Percentiles rank a stretch among this genome's conserved stretches.
Conservation (phyloP, 352 stramenopile species). For the Globisporangium barbulae region DNA sequence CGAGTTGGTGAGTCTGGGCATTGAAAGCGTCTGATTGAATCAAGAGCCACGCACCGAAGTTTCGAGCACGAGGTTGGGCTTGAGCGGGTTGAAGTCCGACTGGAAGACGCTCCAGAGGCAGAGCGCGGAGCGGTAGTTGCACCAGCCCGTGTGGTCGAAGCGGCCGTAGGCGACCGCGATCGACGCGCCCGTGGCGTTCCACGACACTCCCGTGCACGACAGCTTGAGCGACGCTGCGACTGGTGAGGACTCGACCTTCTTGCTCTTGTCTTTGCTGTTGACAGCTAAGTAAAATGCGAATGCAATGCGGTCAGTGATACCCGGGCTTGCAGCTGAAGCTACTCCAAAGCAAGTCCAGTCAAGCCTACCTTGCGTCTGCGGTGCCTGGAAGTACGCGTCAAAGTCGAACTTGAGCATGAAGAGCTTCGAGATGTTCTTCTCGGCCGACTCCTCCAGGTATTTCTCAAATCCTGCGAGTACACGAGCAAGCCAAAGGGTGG, state of each 20-base stretch:
- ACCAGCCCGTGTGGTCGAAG: constrained; percentile 86
- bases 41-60: constrained; percentile 47
- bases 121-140: constrained; percentile 81
- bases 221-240: constrained; percentile 39
- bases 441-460: constrained; percentile 59
- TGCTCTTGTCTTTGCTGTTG: constrained; percentile 14
- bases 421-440: constrained; percentile 61
- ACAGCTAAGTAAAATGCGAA: neutral
- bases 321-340: neutral
- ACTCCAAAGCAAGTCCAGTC: neutral
- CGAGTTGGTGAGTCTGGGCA: neutral
- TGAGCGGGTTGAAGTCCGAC: constrained; percentile 58
- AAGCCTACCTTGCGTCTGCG: constrained; percentile 23
- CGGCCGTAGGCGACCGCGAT: constrained; percentile 82
- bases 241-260: constrained; percentile 11
- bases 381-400: constrained; percentile 58
- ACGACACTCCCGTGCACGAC: constrained; percentile 83
- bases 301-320: neutral
- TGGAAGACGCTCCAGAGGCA: constrained; percentile 88
- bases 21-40: neutral
- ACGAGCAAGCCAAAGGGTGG: neutral
- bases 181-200: constrained; percentile 82
- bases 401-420: constrained; percentile 69
- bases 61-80: constrained; percentile 73
- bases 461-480: constrained; percentile 40